Evolutionary conservation across 2,329 filamentous ascomycete species (phyloP), one percentile per base, ranked within the genome.

Genomic region (Basipetospora chlamydospora): DNA sequence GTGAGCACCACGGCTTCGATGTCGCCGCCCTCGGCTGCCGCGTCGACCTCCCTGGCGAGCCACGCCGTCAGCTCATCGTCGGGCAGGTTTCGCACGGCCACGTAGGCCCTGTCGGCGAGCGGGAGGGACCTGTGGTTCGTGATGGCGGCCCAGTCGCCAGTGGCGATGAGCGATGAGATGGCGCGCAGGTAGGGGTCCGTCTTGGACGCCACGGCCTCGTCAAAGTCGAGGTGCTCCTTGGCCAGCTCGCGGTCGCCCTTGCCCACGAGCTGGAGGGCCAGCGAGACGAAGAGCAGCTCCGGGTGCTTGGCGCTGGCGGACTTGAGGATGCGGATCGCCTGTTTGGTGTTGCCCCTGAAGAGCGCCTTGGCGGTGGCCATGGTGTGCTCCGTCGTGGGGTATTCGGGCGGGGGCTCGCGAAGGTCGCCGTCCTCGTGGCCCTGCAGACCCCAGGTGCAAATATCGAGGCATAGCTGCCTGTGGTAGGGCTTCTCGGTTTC

Each of bases 121-220:
- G 82, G 78, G 2, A 92, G 66, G 20, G 81, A 80, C 15, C 68
- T 63, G 50, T 86, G 81, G 43, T 78, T 71, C 26, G 80, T 77
- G 28, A 90, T 80, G 28, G 70, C 68, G 13, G 70, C 62, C 84
- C 84, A 90, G 51, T 85, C 71, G 4, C 79, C 78, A 0, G 77
- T 83, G 8, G 78, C 76, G 42, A 90, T 81, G 44, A 83, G 76
- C 3, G 77, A 76, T 17, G 84, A 82, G 33, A 90, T 79, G 5
- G 81, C 82, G 38, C 82, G 77, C 17, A 90, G 67, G 49, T 87
- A 88, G 0, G 82, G 78, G 47, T 90, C 81, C 0, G 77, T 75
- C 42, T 79, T 71, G 40, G 69, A 73, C 18, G 74, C 70, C 11
- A 72, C 62, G 2, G 60, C 60, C 39, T 71, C 67, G 49, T 75